Base-by-base conservation (phyloP, 2,329 filamentous ascomycete genomes). In the Alternaria ethzedia region DNA sequence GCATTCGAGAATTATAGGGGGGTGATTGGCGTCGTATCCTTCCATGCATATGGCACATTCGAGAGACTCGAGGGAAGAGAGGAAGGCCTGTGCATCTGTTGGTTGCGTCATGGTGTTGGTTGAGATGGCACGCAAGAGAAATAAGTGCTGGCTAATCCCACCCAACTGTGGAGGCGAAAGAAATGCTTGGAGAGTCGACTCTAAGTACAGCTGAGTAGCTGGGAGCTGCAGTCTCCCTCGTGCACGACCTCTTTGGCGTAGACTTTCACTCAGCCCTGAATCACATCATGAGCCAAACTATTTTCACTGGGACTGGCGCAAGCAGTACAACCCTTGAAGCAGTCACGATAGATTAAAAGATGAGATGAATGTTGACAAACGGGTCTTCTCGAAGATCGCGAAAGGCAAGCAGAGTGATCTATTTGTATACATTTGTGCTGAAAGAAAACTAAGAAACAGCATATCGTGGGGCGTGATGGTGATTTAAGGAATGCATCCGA, bases 31-130 rank as follows among this genome's bases (percentile, higher is more conserved):
- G 41, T 30, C 20, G 47, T 45, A 58, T n/a, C 28, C 23, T 12
- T 59, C 55, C 32, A 30, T 32, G 43, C 60, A 59, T n/a, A 63
- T 36, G 50, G 12, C 36, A 44, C 55, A 63, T 26, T 59, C 55
- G 17, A 47, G n/a, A 17, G n/a, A n/a, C 12, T 30, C 41, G n/a
- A 46, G 25, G 25, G 52, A 55, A 26, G 21, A 44, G 20, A 56
- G 54, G 17, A 56, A 46, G 41, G 41, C 25, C 41, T 52, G 32
- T 8, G 59, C 46, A 28, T 51, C 23, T 9, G 15, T 17, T 30
- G 32, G 28, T 17, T 25, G 36, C 36, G 36, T 17, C 43, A 25
- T 56, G 12, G 44, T 30, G n/a, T 21, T 23, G n/a, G 28, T 51
- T 25, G 52, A 41, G 41, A 26, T 30, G 2, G 6, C 15, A 13